A percentile compares a stretch with the other conserved stretches of the same genome.
Evolutionary conservation across 2,329 filamentous ascomycete species (phyloP).

Genomic region (Apiospora marii): DNA sequence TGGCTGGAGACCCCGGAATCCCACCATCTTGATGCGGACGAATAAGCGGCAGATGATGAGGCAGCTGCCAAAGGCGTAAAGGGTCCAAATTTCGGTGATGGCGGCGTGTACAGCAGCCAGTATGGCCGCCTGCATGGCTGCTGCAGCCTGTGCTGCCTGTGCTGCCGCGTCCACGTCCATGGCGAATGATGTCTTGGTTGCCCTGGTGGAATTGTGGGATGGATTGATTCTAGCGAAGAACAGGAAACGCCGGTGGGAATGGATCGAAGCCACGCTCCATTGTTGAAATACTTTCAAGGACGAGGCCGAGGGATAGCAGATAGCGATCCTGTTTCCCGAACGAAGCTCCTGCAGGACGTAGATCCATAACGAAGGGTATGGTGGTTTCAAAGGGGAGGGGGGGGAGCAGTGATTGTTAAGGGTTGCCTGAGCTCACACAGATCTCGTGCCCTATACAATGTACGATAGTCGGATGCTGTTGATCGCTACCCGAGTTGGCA

Average conservation of each 20-base stretch:
- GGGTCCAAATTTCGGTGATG: constrained; percentile 46
- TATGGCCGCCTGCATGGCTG: not conserved
- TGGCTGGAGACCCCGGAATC: constrained; percentile 40
- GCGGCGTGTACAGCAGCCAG: not conserved
- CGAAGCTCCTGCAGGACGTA: not conserved
- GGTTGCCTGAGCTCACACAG: not conserved
- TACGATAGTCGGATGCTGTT: not conserved
- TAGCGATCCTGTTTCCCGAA: not conserved
- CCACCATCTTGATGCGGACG: constrained; percentile 44
- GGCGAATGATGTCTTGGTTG: not conserved
- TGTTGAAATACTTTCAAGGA: not conserved
- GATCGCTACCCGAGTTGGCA: not conserved
- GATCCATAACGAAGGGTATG: not conserved
- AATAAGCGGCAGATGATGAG: constrained; percentile 44
- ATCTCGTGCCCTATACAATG: not conserved
- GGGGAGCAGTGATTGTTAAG: not conserved
- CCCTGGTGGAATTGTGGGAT: not conserved
- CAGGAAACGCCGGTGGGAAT: not conserved
- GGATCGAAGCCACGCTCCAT: not conserved
- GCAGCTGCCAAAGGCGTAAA: constrained; percentile 43
- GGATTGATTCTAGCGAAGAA: not conserved
- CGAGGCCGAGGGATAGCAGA: not conserved
- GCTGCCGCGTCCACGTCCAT: not conserved
- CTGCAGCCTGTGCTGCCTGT: not conserved
- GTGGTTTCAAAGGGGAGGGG: not conserved